A percentile compares a stretch with the other conserved stretches of the same genome.
Conservation (phyloP, 2,329 filamentous ascomycete species). For the Colletotrichum kahawae region DNA sequence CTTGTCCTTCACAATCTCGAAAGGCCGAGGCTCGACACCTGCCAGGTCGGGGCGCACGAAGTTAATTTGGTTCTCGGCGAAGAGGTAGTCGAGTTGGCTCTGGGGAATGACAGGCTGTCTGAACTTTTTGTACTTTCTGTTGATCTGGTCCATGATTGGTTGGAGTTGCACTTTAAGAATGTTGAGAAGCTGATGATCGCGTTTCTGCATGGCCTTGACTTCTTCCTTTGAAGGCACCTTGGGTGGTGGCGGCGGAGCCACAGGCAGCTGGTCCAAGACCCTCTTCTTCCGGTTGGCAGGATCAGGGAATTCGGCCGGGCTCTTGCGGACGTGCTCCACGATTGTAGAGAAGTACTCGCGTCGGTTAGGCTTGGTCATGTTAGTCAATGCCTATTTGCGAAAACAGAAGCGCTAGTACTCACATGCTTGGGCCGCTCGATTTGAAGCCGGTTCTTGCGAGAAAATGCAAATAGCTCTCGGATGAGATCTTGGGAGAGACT, state of each 20-base stretch:
- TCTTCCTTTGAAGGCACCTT: constrained; percentile 77
- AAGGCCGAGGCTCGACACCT: constrained; percentile 69
- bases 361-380: constrained; percentile 60
- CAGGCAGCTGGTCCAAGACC: constrained; percentile 75
- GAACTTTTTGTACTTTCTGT: constrained; percentile 88
- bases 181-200: constrained; percentile 84
- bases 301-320: constrained; percentile 86
- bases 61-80: constrained; percentile 81
- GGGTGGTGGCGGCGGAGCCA: constrained; percentile 75
- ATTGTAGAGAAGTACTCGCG: constrained; percentile 80
- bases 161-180: constrained; percentile 87
- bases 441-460: constrained; percentile 75
- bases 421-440: constrained; percentile 71
- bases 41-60: constrained; percentile 64
- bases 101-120: constrained; percentile 80
- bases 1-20: constrained; percentile 78
- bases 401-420: constrained; percentile 30
- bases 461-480: constrained; percentile 84
- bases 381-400: constrained; percentile 22
- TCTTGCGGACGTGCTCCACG: constrained; percentile 76
- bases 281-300: constrained; percentile 86
- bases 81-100: constrained; percentile 77
- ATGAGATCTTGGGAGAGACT: constrained; percentile 69
- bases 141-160: constrained; percentile 97
- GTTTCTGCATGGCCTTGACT: constrained; percentile 78